Evolutionary conservation across 805 yeast species (phyloP), one percentile per base, ranked within the genome.

Genomic region (Saitoella complicata): DNA sequence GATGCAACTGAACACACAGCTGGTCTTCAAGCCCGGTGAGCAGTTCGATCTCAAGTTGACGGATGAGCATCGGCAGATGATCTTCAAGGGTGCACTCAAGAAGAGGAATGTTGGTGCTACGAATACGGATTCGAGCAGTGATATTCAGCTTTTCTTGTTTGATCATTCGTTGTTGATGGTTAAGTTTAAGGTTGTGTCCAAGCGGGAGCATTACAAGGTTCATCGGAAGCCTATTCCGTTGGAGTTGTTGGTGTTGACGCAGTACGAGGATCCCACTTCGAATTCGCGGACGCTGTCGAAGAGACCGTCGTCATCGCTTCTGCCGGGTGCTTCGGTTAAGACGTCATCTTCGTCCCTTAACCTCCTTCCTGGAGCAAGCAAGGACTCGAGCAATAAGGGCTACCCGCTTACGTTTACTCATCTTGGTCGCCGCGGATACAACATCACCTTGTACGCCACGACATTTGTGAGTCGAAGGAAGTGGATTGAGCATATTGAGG

Each of bases 191-290:
- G 69, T 80, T 10, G 85, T 82, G 44, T 87, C 83, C 58, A 86
- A 86, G 62, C 74, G 94, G 55, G 96, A 88, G 56, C 93, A 83
- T 49, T 80, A 81, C 55, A 80, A 86, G 55, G 97, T 88, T 9
- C 83, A 80, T 60, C 91, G 88, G 56, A 72, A 87, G 57, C 65
- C 65, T 5, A 58, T 61, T 39, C 65, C 65, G 2, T 50, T 61
- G 38, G 64, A 59, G 43, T 45, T 61, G 38, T 51, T 61, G 31
- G 47, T 57, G 8, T 44, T 51, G 7, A 75, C 88, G 33, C 73
- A 87, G 44, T 76, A 80, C 3, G 93, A 81, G 56, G 95, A 85
- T 48, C 86, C 91, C 9, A 69, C 78, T 1, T 62, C 80, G 50
- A 70, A 66, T 53, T 60, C 63, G 40, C 21, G 21, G 21, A 21